Base-by-base conservation (phyloP, 2,329 filamentous ascomycete genomes). In the Cercospora sp. region DNA sequence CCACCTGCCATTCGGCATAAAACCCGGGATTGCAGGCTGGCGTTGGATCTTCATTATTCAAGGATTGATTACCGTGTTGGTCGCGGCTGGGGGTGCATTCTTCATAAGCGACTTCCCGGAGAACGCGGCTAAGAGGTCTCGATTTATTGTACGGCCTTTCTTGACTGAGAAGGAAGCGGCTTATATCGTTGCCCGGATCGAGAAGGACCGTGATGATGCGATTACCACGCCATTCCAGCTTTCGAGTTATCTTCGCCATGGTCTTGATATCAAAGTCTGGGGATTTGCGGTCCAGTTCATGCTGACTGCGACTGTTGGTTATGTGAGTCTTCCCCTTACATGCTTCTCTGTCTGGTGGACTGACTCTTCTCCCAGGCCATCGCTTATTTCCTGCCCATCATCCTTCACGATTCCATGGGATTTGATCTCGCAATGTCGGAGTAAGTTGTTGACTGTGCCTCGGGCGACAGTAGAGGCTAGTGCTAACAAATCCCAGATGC, bases 221-320 rank as follows among this genome's bases (percentile, higher is more conserved):
- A 79, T 81, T 7, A 71, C 79, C 0, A 82, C 85, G 71, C 77
- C 81, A 0, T 88, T 86, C 76, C 80, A 77, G 6, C 21, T 85
- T 0, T 76, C 72, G 13, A 72, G 68, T 13, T 79, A 78, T 70
- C 62, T 78, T 30, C 66, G 70, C 21, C 72, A 74, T 26, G 84
- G 79, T 3, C 66, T 78, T 1, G 86, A 88, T 69, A 72, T 81
- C 66, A 87, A 87, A 72, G 80, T 87, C 61, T 87, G 86, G 85
- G 82, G 77, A 1, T 87, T 86, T 66, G 85, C 83, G 0, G 67
- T 83, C 72, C 82, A 87, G 3, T 69, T 71, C 55, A 65, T 67
- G 61, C 86, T 87, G 77, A 87, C 87, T 3, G 93, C 91, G 0
- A 75, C 73, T 5, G 34, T 59, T 49, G 76, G 75, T 5, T 79